Conservation (phyloP, 176 grass and related monocot genomes). For the Avena insularis region DNA sequence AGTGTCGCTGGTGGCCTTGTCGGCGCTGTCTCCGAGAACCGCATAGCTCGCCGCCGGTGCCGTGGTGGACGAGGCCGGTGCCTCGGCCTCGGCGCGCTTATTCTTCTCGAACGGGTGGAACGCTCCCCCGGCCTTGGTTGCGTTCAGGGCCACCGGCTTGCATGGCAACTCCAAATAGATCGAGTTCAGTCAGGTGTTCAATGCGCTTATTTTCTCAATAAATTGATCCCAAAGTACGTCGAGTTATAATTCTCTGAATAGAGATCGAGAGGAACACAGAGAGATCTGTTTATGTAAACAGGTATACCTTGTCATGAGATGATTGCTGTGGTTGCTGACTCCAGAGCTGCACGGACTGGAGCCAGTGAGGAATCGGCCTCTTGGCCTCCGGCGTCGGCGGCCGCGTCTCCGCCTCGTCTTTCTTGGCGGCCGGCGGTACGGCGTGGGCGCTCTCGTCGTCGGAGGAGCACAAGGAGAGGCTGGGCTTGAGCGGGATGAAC, state of each 20-base stretch:
- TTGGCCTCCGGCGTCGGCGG: constrained; percentile 11
- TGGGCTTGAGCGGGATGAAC: constrained; percentile 94
- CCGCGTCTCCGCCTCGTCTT: not conserved
- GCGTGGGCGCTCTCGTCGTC: constrained; percentile 52
- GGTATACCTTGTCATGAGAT: constrained; percentile 25
- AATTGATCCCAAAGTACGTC: not conserved
- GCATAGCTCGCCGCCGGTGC: constrained; percentile 54
- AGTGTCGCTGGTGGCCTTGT: constrained; percentile 5
- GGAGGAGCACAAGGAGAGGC: constrained; percentile 53
- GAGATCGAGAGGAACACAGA: too few species aligned
- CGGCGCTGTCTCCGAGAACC: constrained; percentile 42
- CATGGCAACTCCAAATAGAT: constrained; percentile 49
- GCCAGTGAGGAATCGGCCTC: constrained; percentile 66
- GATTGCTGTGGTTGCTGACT: constrained; percentile 46
- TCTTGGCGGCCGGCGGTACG: constrained; percentile 4
- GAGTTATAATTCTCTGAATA: not conserved
- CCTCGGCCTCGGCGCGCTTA: constrained; percentile 36
- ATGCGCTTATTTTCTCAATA: not conserved
- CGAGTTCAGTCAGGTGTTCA: not conserved
- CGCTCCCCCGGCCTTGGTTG: constrained; percentile 56
- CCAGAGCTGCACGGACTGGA: constrained; percentile 87
- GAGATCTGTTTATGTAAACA: not conserved
- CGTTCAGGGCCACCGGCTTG: constrained; percentile 68
- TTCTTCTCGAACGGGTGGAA: constrained; percentile 83
- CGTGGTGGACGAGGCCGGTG: constrained; percentile 52